Percentiles rank a stretch among this genome's conserved stretches.
phyloP scores from a whole-genome alignment of 106 monocot genomes.

The Agapanthus africanus region DNA sequence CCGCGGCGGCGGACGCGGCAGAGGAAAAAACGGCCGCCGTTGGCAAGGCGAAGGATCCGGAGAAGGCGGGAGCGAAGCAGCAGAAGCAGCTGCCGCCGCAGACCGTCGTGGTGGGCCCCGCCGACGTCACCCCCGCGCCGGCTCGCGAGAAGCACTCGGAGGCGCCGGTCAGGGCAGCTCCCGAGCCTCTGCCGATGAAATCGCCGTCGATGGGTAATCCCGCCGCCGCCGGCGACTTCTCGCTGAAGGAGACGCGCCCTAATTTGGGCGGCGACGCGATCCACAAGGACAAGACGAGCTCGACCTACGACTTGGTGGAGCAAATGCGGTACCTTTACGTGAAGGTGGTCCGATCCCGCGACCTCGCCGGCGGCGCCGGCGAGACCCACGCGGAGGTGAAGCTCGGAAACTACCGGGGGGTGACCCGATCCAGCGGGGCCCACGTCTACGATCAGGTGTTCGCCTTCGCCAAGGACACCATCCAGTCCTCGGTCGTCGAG shows the following conservation, averaged over 20 bases:
- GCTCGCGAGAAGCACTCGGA: conserved; percentile 13
- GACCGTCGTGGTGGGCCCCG: conserved; percentile 8
- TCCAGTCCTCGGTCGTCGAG: conserved; percentile 61
- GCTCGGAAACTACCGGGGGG: conserved; percentile 72
- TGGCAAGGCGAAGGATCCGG: neutral
- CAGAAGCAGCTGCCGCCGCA: conserved; percentile 15
- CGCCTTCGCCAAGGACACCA: conserved; percentile 60
- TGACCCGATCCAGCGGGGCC: conserved; percentile 20
- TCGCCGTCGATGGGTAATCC: conserved; percentile 6
- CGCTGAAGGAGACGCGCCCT: conserved; percentile 55
- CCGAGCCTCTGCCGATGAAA: neutral
- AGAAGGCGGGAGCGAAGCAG: conserved; percentile 12
- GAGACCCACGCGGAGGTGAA: conserved; percentile 44
- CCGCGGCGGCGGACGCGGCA: neutral
- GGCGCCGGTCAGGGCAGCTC: neutral
- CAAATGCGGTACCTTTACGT: conserved; percentile 62
- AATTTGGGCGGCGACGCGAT: conserved; percentile 17
- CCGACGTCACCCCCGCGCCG: neutral
- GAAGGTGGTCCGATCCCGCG: conserved; percentile 39
- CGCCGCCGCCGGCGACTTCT: conserved; percentile 29
- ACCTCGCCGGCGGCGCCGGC: conserved; percentile 6
- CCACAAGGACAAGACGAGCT: conserved; percentile 23
- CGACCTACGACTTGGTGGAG: conserved; percentile 58
- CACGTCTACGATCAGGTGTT: conserved; percentile 67
- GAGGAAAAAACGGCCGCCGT: conserved; percentile 3